phyloP scores from a whole-genome alignment of 345 rosid genomes.

The Linum trigynum region DNA sequence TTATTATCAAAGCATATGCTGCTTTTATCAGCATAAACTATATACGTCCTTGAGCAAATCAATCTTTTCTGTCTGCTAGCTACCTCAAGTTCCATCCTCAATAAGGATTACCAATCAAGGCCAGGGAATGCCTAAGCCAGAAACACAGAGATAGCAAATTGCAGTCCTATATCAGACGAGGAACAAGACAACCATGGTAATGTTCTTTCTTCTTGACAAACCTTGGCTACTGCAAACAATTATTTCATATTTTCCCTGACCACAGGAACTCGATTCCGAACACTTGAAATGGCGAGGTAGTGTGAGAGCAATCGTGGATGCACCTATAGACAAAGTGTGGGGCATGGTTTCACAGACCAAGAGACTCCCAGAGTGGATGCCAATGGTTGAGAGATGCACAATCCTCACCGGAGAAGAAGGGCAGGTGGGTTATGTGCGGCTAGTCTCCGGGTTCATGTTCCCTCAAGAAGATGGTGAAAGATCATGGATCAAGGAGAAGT shows the following conservation, averaged over 20 bases:
- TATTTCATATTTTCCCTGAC: neutral
- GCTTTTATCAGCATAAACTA: neutral
- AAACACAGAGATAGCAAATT: neutral
- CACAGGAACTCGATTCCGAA: constrained; percentile 21
- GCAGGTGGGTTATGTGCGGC: constrained; percentile 31
- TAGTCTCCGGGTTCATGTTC: constrained; percentile 52
- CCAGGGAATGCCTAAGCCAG: neutral
- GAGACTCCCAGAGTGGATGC: constrained; percentile 45
- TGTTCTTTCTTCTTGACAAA: neutral
- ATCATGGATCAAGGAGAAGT: constrained; percentile 52
- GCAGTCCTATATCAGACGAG: neutral
- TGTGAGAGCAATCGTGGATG: constrained; percentile 34
- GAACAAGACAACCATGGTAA: neutral
- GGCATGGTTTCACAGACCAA: constrained; percentile 34
- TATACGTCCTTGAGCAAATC: neutral
- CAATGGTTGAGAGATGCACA: constrained; percentile 45
- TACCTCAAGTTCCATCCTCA: neutral
- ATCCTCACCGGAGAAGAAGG: constrained; percentile 39
- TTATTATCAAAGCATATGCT: neutral
- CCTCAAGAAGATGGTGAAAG: constrained; percentile 44
- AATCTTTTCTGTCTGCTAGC: neutral
- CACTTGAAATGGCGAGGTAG: constrained; percentile 39
- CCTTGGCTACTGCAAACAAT: neutral
- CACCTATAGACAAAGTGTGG: constrained; percentile 39
- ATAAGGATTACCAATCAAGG: neutral